Conservation (phyloP, 1,284 basidiomycete species). For the Hemileia vastatrix region DNA sequence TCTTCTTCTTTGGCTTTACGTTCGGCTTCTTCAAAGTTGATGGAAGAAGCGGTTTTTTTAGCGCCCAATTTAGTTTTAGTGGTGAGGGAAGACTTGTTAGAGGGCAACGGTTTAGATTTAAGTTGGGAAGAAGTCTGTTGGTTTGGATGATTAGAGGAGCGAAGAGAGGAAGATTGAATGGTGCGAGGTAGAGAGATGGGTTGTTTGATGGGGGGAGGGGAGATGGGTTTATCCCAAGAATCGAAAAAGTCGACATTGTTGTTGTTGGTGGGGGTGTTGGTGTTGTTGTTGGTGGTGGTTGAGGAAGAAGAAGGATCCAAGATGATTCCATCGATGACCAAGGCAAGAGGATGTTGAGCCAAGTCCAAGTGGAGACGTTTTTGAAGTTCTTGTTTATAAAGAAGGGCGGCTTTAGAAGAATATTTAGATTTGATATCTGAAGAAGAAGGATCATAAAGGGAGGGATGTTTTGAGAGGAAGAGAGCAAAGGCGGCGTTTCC, state of each 20-base stretch:
- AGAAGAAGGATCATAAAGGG: constrained; percentile 59
- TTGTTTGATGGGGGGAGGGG: constrained; percentile 50
- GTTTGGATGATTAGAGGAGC: constrained; percentile 47
- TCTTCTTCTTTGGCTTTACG: constrained; percentile 76
- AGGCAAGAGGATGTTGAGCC: too few relatives aligned
- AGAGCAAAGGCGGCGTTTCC: constrained; percentile 82
- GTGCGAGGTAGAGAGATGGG: constrained; percentile 51
- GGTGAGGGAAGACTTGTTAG: constrained; percentile 54
- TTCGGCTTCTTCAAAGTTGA: constrained; percentile 87
- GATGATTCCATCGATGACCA: constrained; percentile 64
- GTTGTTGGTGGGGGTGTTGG: constrained; percentile 48
- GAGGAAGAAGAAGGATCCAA: constrained; percentile 47
- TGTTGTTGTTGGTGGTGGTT: constrained; percentile 27
- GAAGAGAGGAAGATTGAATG: constrained; percentile 55
- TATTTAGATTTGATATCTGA: constrained; percentile 83
- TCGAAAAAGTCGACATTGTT: constrained; percentile 85
- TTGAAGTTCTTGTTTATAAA: constrained; percentile 87
- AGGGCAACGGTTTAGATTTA: background rate
- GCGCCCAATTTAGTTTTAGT: constrained; percentile 58
- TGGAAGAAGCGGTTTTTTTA: constrained; percentile 57
- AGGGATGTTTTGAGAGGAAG: constrained; percentile 82
- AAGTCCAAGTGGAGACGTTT: constrained; percentile 71
- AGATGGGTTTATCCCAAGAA: constrained; percentile 75
- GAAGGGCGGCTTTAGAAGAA: constrained; percentile 65
- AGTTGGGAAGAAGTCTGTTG: background rate